A percentile compares a stretch with the other conserved stretches of the same genome.
These are phyloP conservation scores for Fraxinus nigra DNA, from an alignment of 305 asterid species.

Conservation along the genomic window DNA sequence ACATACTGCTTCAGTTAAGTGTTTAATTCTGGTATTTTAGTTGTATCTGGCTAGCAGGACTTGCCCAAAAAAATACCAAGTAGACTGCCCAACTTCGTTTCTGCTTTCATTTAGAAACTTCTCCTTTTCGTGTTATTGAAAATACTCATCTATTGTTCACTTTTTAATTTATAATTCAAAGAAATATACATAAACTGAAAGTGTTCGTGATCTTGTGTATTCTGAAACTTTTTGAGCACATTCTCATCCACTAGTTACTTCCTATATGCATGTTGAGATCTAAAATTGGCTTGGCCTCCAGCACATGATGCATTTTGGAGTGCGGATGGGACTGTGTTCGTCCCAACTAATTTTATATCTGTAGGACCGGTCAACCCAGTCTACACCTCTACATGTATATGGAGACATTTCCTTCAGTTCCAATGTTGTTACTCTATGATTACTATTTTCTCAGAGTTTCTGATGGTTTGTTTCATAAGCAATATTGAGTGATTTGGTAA, in stretches of 20 bases:
- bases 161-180: slow-evolving; percentile 7
- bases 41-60: neutral
- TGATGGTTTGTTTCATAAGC: neutral
- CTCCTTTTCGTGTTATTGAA: slow-evolving; percentile 8
- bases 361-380: neutral
- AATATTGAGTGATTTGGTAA: slow-evolving; percentile 7
- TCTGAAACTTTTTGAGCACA: neutral
- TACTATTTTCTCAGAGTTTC: slow-evolving; percentile 8
- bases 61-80: neutral
- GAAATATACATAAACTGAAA: slow-evolving; percentile 13
- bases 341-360: neutral
- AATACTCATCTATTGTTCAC: neutral
- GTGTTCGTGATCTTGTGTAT: neutral
- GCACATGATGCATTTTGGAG: neutral
- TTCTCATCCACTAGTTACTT: neutral
- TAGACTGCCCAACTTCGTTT: neutral
- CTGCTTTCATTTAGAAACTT: slow-evolving; percentile 3
- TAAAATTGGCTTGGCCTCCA: neutral
- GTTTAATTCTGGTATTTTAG: neutral
- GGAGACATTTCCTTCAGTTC: neutral
- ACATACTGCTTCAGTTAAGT: neutral
- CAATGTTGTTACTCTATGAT: neutral
- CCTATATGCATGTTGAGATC: neutral
- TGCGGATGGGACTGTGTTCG: neutral
- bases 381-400: slow-evolving; percentile 14